Percentiles rank a stretch among this genome's conserved stretches.
Conservation (phyloP, 2,329 filamentous ascomycete species). For the Penicillium sp. region DNA sequence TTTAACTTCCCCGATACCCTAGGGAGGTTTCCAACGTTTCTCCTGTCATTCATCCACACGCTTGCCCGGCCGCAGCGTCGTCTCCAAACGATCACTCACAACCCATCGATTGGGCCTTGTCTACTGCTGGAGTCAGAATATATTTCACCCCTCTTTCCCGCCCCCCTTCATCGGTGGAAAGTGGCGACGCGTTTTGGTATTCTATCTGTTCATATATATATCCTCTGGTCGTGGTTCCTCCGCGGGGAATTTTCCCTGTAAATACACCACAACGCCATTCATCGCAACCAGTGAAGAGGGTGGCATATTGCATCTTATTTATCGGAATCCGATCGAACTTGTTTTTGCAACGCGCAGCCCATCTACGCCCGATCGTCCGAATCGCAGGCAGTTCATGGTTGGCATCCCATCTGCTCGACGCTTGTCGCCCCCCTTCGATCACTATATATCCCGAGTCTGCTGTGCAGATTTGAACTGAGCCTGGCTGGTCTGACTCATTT, state of each 20-base stretch:
- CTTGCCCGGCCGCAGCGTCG: constrained; percentile 33
- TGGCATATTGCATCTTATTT: not conserved
- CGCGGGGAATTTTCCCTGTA: not conserved
- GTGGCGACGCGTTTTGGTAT: constrained; percentile 17
- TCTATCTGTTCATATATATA: constrained; percentile 14
- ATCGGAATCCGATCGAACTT: constrained; percentile 5
- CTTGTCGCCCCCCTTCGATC: constrained; percentile 21
- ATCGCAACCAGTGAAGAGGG: constrained; percentile 1
- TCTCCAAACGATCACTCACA: constrained; percentile 17
- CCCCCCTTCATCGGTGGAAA: constrained; percentile 4
- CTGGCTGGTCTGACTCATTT: constrained; percentile 23
- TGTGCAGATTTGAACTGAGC: constrained; percentile 31
- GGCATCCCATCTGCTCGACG: constrained; percentile 24
- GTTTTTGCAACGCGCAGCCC: constrained; percentile 6
- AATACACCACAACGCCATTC: not conserved
- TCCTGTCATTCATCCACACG: constrained; percentile 17
- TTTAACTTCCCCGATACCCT: constrained; percentile 1
- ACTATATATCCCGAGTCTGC: constrained; percentile 24
- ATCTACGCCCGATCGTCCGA: constrained; percentile 11
- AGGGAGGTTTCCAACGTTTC: constrained; percentile 14
- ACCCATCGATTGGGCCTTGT: constrained; percentile 17
- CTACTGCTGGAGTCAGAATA: constrained; percentile 19
- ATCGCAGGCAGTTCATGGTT: constrained; percentile 31
- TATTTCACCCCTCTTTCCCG: constrained; percentile 1
- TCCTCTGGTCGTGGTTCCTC: not conserved